These are phyloP conservation scores for Fragilaria crotonensis DNA, from an alignment of 108 stramenopile genomes.

Conservation along the genomic window DNA sequence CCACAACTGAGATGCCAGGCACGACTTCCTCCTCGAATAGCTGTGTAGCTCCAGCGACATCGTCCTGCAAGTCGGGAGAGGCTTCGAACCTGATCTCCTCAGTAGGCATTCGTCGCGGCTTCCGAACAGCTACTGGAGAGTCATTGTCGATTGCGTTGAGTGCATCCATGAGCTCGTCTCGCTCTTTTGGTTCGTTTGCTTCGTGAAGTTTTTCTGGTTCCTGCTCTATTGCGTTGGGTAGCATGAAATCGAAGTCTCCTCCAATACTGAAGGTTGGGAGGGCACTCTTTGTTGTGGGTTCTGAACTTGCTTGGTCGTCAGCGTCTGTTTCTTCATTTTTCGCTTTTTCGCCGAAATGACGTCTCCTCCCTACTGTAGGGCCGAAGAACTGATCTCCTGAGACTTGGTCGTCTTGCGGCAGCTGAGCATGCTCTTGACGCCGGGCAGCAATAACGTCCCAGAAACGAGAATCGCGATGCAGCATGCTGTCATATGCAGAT, in stretches of 20 bases:
- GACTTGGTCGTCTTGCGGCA: not conserved
- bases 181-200: constrained; percentile 39
- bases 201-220: constrained; percentile 3
- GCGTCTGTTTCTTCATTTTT: constrained; percentile 3
- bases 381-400: constrained; percentile 36
- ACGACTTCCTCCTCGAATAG: constrained; percentile 1
- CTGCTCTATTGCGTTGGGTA: constrained; percentile 10
- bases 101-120: not conserved
- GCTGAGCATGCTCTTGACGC: constrained; percentile 43
- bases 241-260: constrained; percentile 59
- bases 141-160: constrained; percentile 64
- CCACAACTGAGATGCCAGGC: not conserved
- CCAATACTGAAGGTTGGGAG: constrained; percentile 73
- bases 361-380: constrained; percentile 69
- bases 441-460: constrained; percentile 78
- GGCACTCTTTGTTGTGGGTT: not conserved
- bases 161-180: constrained; percentile 57
- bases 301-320: constrained; percentile 5
- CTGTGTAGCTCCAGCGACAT: not conserved
- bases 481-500: constrained; percentile 69
- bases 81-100: not conserved
- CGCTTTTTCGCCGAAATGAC: constrained; percentile 29
- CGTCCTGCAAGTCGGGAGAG: not conserved
- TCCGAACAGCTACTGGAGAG: constrained; percentile 27
- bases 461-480: constrained; percentile 78